Evolutionary conservation across 2,329 filamentous ascomycete genomes (phyloP).

Genomic region (Chaetomium olivaceum): DNA sequence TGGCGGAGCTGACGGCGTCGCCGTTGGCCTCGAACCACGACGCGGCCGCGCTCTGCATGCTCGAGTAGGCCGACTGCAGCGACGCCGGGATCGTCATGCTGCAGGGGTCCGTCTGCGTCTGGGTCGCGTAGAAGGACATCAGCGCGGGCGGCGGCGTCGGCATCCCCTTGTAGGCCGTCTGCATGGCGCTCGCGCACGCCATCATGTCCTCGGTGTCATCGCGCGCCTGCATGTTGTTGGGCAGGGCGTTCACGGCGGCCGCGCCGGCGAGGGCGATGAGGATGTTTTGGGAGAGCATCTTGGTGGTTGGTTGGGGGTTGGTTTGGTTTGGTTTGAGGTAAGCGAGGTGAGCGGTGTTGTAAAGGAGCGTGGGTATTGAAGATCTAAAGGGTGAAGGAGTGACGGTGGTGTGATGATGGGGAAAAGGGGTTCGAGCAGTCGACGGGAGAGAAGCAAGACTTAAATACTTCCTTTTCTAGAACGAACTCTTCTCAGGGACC

Average conservation of each 20-base stretch:
- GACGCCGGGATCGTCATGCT: slow-evolving; percentile 30
- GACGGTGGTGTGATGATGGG: not conserved
- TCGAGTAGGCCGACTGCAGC: slow-evolving; percentile 18
- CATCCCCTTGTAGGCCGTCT: slow-evolving; percentile 27
- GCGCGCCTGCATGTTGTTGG: slow-evolving; percentile 31
- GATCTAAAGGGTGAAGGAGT: not conserved
- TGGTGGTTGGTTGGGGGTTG: slow-evolving; percentile 16
- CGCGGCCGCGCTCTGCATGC: slow-evolving; percentile 19
- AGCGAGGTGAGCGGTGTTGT: not conserved
- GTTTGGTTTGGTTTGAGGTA: not conserved
- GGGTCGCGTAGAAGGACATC: slow-evolving; percentile 25
- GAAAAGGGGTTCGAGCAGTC: not conserved
- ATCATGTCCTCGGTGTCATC: slow-evolving; percentile 29
- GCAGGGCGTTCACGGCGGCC: slow-evolving; percentile 28
- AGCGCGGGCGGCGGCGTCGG: slow-evolving; percentile 34
- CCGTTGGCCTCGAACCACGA: slow-evolving; percentile 34
- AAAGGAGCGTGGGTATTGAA: not conserved
- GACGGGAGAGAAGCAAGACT: not conserved
- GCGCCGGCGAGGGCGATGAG: slow-evolving; percentile 33
- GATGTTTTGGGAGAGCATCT: slow-evolving; percentile 33
- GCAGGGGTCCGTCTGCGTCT: slow-evolving; percentile 34
- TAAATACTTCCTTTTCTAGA: not conserved
- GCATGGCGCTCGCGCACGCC: slow-evolving; percentile 29
- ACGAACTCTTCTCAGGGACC: not conserved
- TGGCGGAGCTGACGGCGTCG: slow-evolving; percentile 28